phyloP scores from a whole-genome alignment of 2,329 filamentous ascomycete species.

The Dactylellina cionopaga region DNA sequence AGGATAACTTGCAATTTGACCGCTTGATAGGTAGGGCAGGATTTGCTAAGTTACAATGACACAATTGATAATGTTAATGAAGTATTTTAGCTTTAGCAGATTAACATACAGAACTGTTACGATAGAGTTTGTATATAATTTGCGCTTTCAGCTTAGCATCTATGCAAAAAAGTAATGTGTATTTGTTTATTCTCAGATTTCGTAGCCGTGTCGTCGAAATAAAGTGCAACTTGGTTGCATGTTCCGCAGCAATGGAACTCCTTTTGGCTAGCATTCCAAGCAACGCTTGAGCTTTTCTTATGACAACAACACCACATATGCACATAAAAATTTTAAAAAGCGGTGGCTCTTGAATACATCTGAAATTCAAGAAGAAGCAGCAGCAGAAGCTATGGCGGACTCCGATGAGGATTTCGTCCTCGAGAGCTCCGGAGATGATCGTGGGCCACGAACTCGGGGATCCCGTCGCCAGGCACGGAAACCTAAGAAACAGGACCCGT shows the following conservation, averaged over 20 bases:
- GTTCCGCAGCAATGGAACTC: no score
- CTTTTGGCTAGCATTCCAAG: no score
- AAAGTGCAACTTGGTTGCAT: no score
- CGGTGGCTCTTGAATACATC: not conserved
- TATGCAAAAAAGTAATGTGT: no score
- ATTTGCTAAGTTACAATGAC: no score
- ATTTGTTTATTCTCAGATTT: no score
- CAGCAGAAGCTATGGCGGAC: conserved; percentile 60
- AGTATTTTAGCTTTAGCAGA: not conserved
- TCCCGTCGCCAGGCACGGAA: conserved; percentile 51
- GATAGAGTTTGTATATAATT: no score
- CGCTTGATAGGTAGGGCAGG: not conserved
- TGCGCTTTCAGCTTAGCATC: no score
- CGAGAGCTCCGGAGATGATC: conserved; percentile 63
- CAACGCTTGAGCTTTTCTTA: no score
- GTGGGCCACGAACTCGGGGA: conserved; percentile 56
- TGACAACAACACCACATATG: conserved; percentile 25
- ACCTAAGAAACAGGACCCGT: conserved; percentile 60
- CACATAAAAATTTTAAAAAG: not conserved
- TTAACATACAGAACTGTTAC: no score
- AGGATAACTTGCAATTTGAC: no score
- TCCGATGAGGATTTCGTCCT: conserved; percentile 67
- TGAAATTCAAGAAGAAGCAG: not conserved
- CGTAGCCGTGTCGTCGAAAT: no score
- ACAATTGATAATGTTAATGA: conserved; percentile 44